These are phyloP conservation scores for Areca catechu DNA, from an alignment of 176 grass and related monocot genomes.

Conservation along the genomic window DNA sequence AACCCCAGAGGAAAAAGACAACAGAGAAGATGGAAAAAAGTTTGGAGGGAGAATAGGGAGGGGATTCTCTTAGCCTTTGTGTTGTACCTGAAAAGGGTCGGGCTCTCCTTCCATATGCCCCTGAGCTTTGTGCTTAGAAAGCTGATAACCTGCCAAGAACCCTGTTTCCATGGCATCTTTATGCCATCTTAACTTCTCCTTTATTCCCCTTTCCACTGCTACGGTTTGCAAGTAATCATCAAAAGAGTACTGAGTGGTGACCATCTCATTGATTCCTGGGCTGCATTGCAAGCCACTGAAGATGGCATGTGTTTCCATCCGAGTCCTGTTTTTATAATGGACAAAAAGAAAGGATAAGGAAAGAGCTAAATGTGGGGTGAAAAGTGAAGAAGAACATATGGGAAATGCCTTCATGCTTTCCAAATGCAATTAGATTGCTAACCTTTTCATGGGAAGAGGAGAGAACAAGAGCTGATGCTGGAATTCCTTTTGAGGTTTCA, in stretches of 20 bases:
- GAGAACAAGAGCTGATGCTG: conserved; percentile 28
- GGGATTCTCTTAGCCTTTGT: not conserved
- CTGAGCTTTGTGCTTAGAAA: conserved; percentile 45
- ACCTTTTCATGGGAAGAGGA: conserved; percentile 84
- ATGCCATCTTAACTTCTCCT: conserved; percentile 52
- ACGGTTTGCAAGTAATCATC: conserved; percentile 75
- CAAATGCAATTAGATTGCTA: conserved; percentile 17
- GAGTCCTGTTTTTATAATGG: conserved; percentile 31
- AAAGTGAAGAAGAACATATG: conserved; percentile 13
- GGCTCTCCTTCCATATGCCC: conserved; percentile 49
- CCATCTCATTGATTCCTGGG: conserved; percentile 41
- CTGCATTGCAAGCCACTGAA: conserved; percentile 45
- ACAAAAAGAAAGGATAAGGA: not conserved
- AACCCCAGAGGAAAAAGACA: conserved; percentile 23
- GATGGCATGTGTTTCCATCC: conserved; percentile 39
- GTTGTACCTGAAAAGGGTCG: conserved; percentile 71
- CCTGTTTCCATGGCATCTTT: conserved; percentile 33
- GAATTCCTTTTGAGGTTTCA: conserved; percentile 43
- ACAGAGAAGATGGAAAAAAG: not conserved
- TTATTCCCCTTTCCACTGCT: conserved; percentile 55
- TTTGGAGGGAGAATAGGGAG: not conserved
- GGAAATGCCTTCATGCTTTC: conserved; percentile 15
- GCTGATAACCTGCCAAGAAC: conserved; percentile 9
- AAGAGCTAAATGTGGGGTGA: not conserved
- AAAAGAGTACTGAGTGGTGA: conserved; percentile 41